Evolutionary conservation across 1,284 basidiomycete genomes (phyloP), one percentile per base, ranked within the genome.

Genomic region (Pascua guehoae): DNA sequence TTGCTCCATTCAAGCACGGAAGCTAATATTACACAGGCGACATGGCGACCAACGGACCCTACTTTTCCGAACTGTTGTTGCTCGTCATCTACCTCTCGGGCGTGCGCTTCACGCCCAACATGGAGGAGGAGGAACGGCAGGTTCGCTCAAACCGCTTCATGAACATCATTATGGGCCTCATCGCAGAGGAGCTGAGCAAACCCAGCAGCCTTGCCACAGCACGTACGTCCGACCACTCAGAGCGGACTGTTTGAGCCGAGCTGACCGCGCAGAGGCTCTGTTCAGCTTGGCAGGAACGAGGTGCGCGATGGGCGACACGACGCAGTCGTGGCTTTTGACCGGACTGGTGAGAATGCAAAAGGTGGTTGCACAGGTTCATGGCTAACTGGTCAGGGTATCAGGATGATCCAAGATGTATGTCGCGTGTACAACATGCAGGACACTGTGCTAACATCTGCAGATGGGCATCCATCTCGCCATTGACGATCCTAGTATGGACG

Each of bases 361-460:
- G 24, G 4, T 32, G n/a, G 24, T 32, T 32, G 24, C 24, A 32
- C 24, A 32, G 7, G 24, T 32, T 32, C 24, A 32, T 32, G 24
- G 24, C 24, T 32, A 32, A 32, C 24, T 32, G 24, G n/a, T 7
- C 24, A 32, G 24, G 24, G 24, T 7, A 58, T 66, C 36, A 47
- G 64, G 36, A 63, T 63, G 61, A 63, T 66, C 47, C 64, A 66
- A 39, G 64, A 66, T 36, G 58, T 60, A 42, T 49, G 58, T 56
- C 7, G 1, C 51, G 41, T 32, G 46, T 41, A 38, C 41, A 52
- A n/a, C 51, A 46, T 41, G 24, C 36, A n/a, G 42, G 54, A n/a
- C 48, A 38, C 32, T 41, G 37, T 46, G 41, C 56, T 57, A 38
- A 51, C 45, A 1, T 1, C 47, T 32, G n/a, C n/a, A 60, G 54